Evolutionary conservation across 345 rosid genomes (phyloP), one percentile per base, ranked within the genome.

Genomic region (Lenwebbia sp.): DNA sequence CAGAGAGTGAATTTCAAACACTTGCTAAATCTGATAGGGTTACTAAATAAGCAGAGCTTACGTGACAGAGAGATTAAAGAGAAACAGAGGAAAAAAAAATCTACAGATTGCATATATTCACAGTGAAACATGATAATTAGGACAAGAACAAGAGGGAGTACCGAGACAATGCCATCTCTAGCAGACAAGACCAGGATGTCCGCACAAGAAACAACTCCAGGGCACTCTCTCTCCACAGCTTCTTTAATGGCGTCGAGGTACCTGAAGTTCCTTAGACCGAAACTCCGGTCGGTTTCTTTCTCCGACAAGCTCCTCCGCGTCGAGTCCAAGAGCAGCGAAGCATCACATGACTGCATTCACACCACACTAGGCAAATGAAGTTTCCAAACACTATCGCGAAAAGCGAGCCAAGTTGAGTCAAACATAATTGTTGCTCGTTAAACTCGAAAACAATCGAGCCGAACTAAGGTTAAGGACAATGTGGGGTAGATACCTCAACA

Each of bases 281-380:
- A 97, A 89, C 98, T 97, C 89, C 99, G 90, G 93, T 96, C 99
- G 13, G 94, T 93, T 85, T 97, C 99, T 93, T 96, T 97, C 94
- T 96, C 99, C 40, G 98, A 96, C 90, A 97, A 88, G 90, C 84
- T 91, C 90, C 97, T 96, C 90, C 99, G 94, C 70, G 98, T 97
- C 21, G 99, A 97, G 92, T 97, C 99, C 92, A 97, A 89, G 90
- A 97, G 90, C 90, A 96, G 94, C 74, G 99, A 97, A 82, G 99
- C 98, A 89, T 97, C 99, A 78, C 98, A 97, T 76, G 99, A 96
- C 99, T 97, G 85, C 47, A 70, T 57, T 25, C 26, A 6, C 44
- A 52, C 10, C 54, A 51, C 58, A 28, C 6, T 17, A 53, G 52
- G 76, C 76, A 87, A 85, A 54, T 44, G 58, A n/a, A 1, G 13